A percentile compares a stretch with the other conserved stretches of the same genome.
Evolutionary conservation across 2,329 filamentous ascomycete genomes (phyloP).

Genomic region (Aspergillus thermomutatus): DNA sequence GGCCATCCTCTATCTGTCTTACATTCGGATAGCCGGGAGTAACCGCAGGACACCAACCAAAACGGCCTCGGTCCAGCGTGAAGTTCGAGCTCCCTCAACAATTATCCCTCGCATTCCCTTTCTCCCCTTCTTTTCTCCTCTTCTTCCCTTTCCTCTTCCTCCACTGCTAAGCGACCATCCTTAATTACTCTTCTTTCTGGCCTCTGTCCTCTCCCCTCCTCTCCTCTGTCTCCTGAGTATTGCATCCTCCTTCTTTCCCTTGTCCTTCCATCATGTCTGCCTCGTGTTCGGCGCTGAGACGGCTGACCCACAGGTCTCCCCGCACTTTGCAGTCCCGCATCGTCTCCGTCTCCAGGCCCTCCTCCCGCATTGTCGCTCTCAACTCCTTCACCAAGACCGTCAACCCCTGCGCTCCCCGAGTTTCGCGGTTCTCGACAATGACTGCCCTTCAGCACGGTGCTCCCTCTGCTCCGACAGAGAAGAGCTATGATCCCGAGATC

Average conservation of each 20-base stretch:
- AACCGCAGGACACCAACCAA: not conserved
- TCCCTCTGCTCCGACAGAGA: conserved; percentile 32
- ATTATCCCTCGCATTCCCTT: not conserved
- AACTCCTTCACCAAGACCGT: conserved; percentile 11
- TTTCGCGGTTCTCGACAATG: conserved; percentile 43
- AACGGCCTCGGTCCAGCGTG: conserved; percentile 5
- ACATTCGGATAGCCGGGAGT: conserved; percentile 3
- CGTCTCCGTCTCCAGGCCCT: conserved; percentile 37
- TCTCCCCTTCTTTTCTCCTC: not conserved
- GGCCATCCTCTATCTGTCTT: not conserved
- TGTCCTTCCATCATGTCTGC: conserved; percentile 34
- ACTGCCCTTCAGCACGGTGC: conserved; percentile 37
- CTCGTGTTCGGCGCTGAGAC: conserved; percentile 39
- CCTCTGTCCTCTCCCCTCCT: conserved; percentile 8
- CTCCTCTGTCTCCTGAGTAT: conserved; percentile 14
- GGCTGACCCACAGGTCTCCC: conserved; percentile 40
- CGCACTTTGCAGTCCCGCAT: conserved; percentile 47
- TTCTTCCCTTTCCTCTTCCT: not conserved
- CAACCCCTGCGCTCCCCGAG: conserved; percentile 19
- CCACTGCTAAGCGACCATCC: conserved; percentile 19
- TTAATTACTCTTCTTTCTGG: conserved; percentile 10
- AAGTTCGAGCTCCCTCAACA: conserved; percentile 1
- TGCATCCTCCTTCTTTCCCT: conserved; percentile 11
- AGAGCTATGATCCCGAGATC: conserved; percentile 86
- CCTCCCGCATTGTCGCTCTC: conserved; percentile 13